Evolutionary conservation across 441 rosid genomes (phyloP), one percentile per base, ranked within the genome.

Genomic region (Mallotus japonicus): DNA sequence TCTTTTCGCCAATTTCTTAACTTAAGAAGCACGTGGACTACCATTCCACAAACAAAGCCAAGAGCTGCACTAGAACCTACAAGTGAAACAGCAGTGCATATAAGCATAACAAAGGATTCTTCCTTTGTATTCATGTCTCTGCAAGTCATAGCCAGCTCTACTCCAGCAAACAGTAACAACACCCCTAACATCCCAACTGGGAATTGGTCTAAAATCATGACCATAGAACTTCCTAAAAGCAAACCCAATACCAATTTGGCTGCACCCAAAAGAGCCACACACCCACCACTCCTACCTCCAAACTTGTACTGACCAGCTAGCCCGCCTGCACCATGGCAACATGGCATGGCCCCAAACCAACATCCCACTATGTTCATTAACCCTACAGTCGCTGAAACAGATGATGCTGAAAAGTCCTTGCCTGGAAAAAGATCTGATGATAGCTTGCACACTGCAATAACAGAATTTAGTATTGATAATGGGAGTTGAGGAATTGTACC

Each of bases 291-390:
- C 78, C 97, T 85, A 1, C 93, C 92, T n/a, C 97, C 94, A 69
- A 87, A 92, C 85, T 87, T 92, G 77, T 90, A 92, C 81, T 92
- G 91, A 65, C 95, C 97, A 0, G 97, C 97, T 49, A 92, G 73
- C 22, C 92, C 88, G 0, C 93, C 92, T 0, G 93, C 93, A 1
- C 95, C 84, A 49, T 90, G 95, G 80, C 93, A 90, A 73, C 87
- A 85, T 0, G 95, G 97, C 92, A 90, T 86, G 54, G 88, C 93
- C 6, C 95, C 87, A 63, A 92, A 88, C 95, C 97, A 92, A 61
- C 95, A 87, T n/a, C 93, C 93, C 17, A 85, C 90, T 65, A 82
- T 37, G 77, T 92, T 92, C 97, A 88, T 88, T 63, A 92, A 0
- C 62, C 90, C 91, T 1, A 90, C 92, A 0, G 89, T 87, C 66